A percentile compares a stretch with the other conserved stretches of the same genome.
Conservation (phyloP, 2,329 filamentous ascomycete species). For the Colletotrichum incanum region DNA sequence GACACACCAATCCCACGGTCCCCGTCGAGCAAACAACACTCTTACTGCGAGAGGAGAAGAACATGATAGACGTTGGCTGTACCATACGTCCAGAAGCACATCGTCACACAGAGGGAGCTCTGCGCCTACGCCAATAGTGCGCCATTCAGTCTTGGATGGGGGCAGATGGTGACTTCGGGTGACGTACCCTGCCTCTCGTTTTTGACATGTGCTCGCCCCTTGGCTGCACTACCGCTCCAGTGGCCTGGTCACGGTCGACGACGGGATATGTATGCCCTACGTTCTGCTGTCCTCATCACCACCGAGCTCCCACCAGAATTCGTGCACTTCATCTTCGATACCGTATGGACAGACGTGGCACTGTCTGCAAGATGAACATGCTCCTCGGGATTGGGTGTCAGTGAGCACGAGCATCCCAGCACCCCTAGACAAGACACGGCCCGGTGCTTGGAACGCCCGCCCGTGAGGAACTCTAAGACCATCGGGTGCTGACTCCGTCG, state of each 20-base stretch:
- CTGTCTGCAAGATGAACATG: not conserved
- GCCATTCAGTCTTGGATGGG: not conserved
- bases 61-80: too few relatives aligned
- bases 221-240: not conserved
- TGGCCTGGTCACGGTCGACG: not conserved
- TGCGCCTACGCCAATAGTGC: not conserved
- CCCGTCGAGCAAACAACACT: not conserved
- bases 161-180: constrained; percentile 11
- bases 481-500: not conserved
- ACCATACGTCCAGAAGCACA: not conserved
- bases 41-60: not conserved
- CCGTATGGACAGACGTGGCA: not conserved
- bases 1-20: not conserved
- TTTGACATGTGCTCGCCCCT: not conserved
- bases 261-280: not conserved
- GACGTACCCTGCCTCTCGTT: constrained; percentile 24
- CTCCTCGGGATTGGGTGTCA: not conserved
- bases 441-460: not conserved
- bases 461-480: constrained; percentile 18
- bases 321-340: not conserved
- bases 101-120: not conserved
- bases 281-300: not conserved
- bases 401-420: not conserved
- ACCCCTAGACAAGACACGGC: constrained; percentile 1
- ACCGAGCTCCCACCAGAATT: not conserved